phyloP scores from a whole-genome alignment of 805 yeast species.

The Metschnikowia cubensis region DNA sequence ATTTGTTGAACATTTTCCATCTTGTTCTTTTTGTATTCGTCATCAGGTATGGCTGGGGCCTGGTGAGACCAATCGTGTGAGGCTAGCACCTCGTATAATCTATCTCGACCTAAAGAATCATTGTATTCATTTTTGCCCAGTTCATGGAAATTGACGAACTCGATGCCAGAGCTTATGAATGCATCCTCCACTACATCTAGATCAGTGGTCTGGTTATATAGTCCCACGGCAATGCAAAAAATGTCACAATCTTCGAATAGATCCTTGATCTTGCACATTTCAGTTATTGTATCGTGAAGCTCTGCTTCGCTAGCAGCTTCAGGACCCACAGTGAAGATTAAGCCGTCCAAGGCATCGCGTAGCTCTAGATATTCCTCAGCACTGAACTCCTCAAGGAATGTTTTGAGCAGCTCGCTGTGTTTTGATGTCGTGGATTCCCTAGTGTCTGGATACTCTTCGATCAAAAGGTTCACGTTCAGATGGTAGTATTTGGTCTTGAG shows the following conservation, averaged over 20 bases:
- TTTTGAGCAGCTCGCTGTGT: conserved; percentile 12
- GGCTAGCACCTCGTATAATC: conserved; percentile 46
- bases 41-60: conserved; percentile 10
- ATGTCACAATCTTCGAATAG: conserved; percentile 23
- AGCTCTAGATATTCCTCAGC: conserved; percentile 38
- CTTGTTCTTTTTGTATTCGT: conserved; percentile 21
- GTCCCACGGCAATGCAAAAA: conserved; percentile 35
- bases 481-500: conserved; percentile 33
- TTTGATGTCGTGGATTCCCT: conserved; percentile 10
- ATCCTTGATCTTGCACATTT: conserved; percentile 6
- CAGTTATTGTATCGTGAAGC: background rate
- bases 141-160: conserved; percentile 34
- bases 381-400: conserved; percentile 40
- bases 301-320: conserved; percentile 18
- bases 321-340: conserved; percentile 39
- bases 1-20: conserved; percentile 21
- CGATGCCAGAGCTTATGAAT: conserved; percentile 38
- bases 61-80: conserved; percentile 45
- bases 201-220: background rate
- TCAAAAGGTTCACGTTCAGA: conserved; percentile 26
- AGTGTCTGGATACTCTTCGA: conserved; percentile 36
- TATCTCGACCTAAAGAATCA: conserved; percentile 40
- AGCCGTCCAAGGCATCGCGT: conserved; percentile 44
- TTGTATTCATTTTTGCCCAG: conserved; percentile 38
- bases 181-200: conserved; percentile 37